A percentile compares a stretch with the other conserved stretches of the same genome.
Conservation (phyloP, 1,139 yeast species). For the Pichia sp. region DNA sequence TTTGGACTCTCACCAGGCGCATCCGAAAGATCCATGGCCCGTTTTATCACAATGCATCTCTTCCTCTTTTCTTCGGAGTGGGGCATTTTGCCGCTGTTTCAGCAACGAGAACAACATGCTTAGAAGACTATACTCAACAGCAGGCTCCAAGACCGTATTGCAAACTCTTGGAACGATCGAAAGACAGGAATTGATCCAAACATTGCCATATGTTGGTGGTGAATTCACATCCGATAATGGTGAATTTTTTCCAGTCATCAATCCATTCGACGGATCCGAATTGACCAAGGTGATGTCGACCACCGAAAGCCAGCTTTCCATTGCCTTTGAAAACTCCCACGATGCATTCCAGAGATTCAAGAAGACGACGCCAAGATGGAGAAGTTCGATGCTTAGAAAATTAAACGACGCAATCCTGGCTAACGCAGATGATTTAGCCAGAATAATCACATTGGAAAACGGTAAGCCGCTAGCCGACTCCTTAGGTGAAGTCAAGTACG, state of each 20-base stretch:
- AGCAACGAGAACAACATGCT: too few relatives aligned
- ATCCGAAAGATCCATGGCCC: too few relatives aligned
- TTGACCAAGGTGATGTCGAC: constrained; percentile 60
- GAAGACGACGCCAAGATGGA: constrained; percentile 56
- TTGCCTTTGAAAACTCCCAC: constrained; percentile 61
- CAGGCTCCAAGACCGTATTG: neutral
- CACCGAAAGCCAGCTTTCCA: constrained; percentile 50
- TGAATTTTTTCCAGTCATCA: constrained; percentile 60
- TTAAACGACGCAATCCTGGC: constrained; percentile 62
- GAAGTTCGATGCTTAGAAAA: constrained; percentile 63
- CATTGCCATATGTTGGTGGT: constrained; percentile 67
- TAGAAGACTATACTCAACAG: constrained; percentile 7
- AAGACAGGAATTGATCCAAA: constrained; percentile 45
- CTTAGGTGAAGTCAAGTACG: constrained; percentile 70
- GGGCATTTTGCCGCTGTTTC: too few relatives aligned
- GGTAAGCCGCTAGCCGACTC: constrained; percentile 83
- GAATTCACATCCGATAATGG: constrained; percentile 54
- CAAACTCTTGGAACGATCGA: constrained; percentile 18
- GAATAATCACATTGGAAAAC: constrained; percentile 72
- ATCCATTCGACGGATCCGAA: constrained; percentile 69
- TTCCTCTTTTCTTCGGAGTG: too few relatives aligned
- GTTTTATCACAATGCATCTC: too few relatives aligned
- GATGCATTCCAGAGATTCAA: constrained; percentile 59
- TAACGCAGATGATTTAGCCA: constrained; percentile 73
- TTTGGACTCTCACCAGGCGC: too few relatives aligned